phyloP scores from a whole-genome alignment of 2,329 filamentous ascomycete genomes.

The Gaeumannomyces tritici region DNA sequence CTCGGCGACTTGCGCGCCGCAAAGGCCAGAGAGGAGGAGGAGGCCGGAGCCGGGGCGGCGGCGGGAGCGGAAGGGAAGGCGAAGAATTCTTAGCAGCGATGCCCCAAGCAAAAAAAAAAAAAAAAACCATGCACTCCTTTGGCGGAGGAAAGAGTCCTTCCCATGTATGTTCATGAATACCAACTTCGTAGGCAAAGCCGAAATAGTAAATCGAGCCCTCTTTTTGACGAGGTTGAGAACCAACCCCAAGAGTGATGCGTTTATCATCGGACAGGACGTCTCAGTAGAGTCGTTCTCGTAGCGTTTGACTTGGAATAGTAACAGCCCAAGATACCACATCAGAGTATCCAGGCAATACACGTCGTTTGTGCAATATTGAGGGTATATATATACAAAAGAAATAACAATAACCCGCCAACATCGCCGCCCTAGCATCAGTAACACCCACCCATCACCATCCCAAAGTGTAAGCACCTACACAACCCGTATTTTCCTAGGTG shows the following conservation, averaged over 20 bases:
- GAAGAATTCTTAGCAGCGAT: too few relatives aligned
- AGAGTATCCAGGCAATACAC: neutral
- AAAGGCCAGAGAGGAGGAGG: neutral
- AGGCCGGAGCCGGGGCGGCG: neutral
- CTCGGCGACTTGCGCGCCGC: slow-evolving; percentile 17
- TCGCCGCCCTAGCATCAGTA: too few relatives aligned
- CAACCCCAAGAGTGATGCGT: too few relatives aligned
- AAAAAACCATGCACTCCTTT: too few relatives aligned
- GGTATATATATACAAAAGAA: neutral
- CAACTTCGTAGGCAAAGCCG: too few relatives aligned
- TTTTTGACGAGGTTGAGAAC: too few relatives aligned
- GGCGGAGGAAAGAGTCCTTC: neutral
- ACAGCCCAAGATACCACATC: too few relatives aligned
- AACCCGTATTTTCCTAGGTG: neutral
- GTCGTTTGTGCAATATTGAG: neutral
- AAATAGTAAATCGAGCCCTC: too few relatives aligned
- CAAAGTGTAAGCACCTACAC: neutral
- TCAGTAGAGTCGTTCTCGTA: neutral
- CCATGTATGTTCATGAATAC: too few relatives aligned
- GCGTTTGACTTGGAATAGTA: neutral
- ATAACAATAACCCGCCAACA: neutral
- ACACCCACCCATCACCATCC: too few relatives aligned
- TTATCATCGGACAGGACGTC: neutral
- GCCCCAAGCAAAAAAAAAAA: neutral
- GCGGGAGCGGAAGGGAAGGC: too few relatives aligned